These are phyloP conservation scores for Eustoma russellianum DNA, from an alignment of 257 asterid species.

Conservation along the genomic window DNA sequence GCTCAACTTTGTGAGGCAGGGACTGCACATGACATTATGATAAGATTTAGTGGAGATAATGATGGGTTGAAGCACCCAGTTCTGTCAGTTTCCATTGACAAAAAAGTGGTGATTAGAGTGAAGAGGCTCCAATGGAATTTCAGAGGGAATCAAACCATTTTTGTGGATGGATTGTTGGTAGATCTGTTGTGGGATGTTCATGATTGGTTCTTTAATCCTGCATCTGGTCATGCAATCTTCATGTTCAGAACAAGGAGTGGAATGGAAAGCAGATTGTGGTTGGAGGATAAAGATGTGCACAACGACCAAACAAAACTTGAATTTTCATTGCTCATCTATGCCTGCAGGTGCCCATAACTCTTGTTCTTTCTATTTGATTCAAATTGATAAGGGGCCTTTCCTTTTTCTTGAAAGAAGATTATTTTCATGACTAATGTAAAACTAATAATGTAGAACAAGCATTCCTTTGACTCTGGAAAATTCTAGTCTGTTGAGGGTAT, in stretches of 20 bases:
- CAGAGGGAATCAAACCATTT: conserved; percentile 84
- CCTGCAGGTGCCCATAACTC: conserved; percentile 40
- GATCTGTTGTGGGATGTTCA: conserved; percentile 98
- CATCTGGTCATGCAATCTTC: conserved; percentile 56
- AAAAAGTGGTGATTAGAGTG: conserved; percentile 62
- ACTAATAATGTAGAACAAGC: background rate
- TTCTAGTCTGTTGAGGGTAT: background rate
- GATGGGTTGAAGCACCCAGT: conserved; percentile 59
- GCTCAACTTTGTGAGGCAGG: conserved; percentile 58
- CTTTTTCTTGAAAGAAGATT: background rate
- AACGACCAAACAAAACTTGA: conserved; percentile 57
- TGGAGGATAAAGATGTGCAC: conserved; percentile 56
- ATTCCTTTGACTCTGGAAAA: background rate
- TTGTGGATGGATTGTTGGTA: conserved; percentile 68
- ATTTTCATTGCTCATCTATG: conserved; percentile 73
- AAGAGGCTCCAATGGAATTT: conserved; percentile 93
- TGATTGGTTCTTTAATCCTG: conserved; percentile 59
- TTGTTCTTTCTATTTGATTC: background rate
- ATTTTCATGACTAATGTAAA: background rate
- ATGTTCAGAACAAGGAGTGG: conserved; percentile 94
- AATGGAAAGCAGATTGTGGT: conserved; percentile 80
- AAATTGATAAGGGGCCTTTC: too few relatives aligned
- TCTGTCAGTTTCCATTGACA: conserved; percentile 58
- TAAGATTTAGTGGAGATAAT: conserved; percentile 50
- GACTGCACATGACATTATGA: conserved; percentile 44